Evolutionary conservation across 1,284 basidiomycete species (phyloP), one percentile per base, ranked within the genome.

Genomic region (Waitea zeae): DNA sequence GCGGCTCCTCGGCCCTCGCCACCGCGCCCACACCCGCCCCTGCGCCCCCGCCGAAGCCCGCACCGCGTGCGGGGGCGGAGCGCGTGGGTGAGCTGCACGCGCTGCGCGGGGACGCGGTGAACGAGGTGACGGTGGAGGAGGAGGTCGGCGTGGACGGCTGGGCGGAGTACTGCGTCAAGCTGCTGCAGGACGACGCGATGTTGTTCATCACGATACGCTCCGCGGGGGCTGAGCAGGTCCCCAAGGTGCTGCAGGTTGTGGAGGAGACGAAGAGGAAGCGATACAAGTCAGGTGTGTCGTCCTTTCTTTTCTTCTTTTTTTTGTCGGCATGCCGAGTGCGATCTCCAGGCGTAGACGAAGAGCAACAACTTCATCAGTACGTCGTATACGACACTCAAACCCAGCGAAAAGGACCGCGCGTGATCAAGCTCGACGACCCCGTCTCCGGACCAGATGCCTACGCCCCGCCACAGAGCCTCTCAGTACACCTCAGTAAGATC

Each of bases 401-500:
- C 5, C 38, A 45, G 9, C 46, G 52, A 32, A 77, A 71, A 42
- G 70, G 69, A 2, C 72, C 76, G 1, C 61, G 58, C 26, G 57
- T 72, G 11, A 84, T 84, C 46, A 77, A 79, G 35, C 58, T 83
- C 38, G 66, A 73, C 44, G 50, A 47, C 37, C 56, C 58, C 37
- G 46, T 42, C 39, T 65, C 62, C 49, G 54, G 43, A 40, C 62
- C 61, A 17, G 44, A 40, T 5, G 41, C 46, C 14, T 82, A 83
- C 46, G 54, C 56, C 7, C 77, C 81, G 3, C 80, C 79, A 0
- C 60, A 60, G 28, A 72, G 63, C 41, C 59, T 86, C 1, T 64
- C 62, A 0, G 61, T 84, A 4, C 79, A 84, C 50, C 54, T 87
- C 12, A 80, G 77, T 58, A 86, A 86, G 59, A 82, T 86, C 33